These are phyloP conservation scores for Trebouxia sp. DNA, from an alignment of 139 green algal genomes.

Conservation along the genomic window DNA sequence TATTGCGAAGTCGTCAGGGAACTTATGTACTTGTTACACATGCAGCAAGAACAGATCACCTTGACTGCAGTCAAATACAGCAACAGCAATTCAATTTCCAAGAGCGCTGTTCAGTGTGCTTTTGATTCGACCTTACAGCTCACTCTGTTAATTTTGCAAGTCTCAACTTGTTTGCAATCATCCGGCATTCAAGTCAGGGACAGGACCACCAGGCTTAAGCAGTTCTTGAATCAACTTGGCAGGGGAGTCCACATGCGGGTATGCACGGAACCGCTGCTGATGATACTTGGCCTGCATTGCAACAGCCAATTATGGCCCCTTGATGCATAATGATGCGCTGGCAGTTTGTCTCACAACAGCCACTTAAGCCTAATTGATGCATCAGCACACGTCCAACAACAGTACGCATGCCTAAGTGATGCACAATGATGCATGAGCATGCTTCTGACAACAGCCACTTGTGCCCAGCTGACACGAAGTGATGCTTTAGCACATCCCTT, in stretches of 20 bases:
- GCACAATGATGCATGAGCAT: background rate
- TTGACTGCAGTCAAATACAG: too few species aligned
- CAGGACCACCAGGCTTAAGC: slow-evolving; percentile 16
- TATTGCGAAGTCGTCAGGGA: too few species aligned
- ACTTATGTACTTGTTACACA: too few species aligned
- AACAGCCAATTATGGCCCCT: background rate
- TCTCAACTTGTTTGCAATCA: too few species aligned
- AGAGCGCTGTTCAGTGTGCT: too few species aligned
- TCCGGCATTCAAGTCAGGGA: background rate
- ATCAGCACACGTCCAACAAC: too few species aligned
- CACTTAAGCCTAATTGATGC: too few species aligned
- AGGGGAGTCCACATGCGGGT: slow-evolving; percentile 63
- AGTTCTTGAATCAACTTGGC: slow-evolving; percentile 58
- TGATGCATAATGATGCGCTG: background rate
- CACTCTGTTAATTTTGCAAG: too few species aligned
- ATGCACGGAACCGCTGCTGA: slow-evolving; percentile 47
- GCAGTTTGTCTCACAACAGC: background rate
- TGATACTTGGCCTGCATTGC: slow-evolving; percentile 47
- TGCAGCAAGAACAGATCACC: too few species aligned
- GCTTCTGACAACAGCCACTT: background rate
- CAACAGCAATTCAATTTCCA: too few species aligned
- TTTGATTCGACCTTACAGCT: too few species aligned
- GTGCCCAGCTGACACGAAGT: background rate
- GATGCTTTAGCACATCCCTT: background rate
- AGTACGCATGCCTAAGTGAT: too few species aligned